Evolutionary conservation across 2,329 filamentous ascomycete species (phyloP), one percentile per base, ranked within the genome.

Genomic region (Mariannaea elegans): DNA sequence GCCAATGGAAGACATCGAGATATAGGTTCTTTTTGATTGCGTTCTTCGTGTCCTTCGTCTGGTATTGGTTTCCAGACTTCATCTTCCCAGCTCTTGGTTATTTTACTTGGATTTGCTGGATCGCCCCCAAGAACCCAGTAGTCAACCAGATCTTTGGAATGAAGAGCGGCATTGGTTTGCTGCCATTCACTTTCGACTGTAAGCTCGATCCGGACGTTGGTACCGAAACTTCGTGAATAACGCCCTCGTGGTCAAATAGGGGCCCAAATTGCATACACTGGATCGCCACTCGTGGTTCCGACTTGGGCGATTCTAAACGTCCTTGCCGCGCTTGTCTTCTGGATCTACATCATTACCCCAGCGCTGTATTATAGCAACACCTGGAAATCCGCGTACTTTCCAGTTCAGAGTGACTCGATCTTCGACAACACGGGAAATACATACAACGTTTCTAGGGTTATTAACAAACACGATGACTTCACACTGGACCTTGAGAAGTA

Each of bases 131-230:
- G 69, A 59, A 39, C 55, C 75, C 81, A 0, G 65, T 83, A 6
- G 68, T 86, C 45, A 86, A 86, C 68, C 82, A 86, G 68, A 69
- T 86, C 14, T 84, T 86, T 56, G 84, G 83, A 12, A 82, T 82
- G 2, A 80, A 76, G 64, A 84, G 81, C 4, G 84, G 84, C 2
- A 67, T 86, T 8, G 84, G 81, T 1, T 71, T 86, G 9, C 74
- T 85, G 4, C 83, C 83, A 2, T 77, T 85, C 13, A 84, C 82
- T 0, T 84, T 86, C 56, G 77, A 79, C 64, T 79, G 77, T 27
- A 9, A 27, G 24, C n/a, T n/a, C n/a, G n/a, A n/a, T n/a, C n/a
- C n/a, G n/a, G n/a, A n/a, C n/a, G n/a, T n/a, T n/a, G n/a, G n/a
- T n/a, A n/a, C n/a, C n/a, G n/a, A n/a, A n/a, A n/a, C n/a, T n/a